Base-by-base conservation (phyloP, 345 rosid species). In the Aegle marmelos region DNA sequence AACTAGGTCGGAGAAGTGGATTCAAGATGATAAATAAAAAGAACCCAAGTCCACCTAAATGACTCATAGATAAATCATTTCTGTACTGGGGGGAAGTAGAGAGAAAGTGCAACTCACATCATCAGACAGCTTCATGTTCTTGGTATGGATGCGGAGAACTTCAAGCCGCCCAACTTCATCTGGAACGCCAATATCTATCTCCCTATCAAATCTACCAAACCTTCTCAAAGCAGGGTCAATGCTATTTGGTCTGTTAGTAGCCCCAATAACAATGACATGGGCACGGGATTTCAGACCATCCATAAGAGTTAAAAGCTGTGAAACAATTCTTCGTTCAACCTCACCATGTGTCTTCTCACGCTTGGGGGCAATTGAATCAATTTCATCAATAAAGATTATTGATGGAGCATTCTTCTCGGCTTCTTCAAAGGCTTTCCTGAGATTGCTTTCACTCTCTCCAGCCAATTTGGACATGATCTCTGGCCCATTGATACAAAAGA, bases 391-490 rank as follows among this genome's bases (percentile, higher is more conserved):
- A 80, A 91, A 89, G 68, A 91, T 88, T 70, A 91, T 91, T n/a
- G 90, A 85, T 64, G 88, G 90, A 11, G 88, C 88, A 76, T 87
- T 87, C 85, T 85, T 85, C 77, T 89, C 90, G 37, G 91, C 91
- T 75, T 89, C 91, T 82, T 91, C 93, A 63, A 91, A 91, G 9
- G 95, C 93, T 84, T 89, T 89, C 88, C 93, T 83, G 5, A 89
- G 88, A 74, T 89, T 91, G 77, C 91, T 89, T 71, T 89, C 91
- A 86, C 95, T 91, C 86, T 91, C 93, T 66, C 93, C 95, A 78
- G 92, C 95, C 80, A 91, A 80, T 71, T 89, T 89, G 10, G 93
- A 91, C 95, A 91, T 91, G 61, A 91, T 89, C 81, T 89, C 93
- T 0, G 91, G 93, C 17, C 93, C 95, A 82, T 91, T 91, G 37